Evolutionary conservation across 257 asterid genomes (phyloP).

Genomic region (Thymus mandschuricus): DNA sequence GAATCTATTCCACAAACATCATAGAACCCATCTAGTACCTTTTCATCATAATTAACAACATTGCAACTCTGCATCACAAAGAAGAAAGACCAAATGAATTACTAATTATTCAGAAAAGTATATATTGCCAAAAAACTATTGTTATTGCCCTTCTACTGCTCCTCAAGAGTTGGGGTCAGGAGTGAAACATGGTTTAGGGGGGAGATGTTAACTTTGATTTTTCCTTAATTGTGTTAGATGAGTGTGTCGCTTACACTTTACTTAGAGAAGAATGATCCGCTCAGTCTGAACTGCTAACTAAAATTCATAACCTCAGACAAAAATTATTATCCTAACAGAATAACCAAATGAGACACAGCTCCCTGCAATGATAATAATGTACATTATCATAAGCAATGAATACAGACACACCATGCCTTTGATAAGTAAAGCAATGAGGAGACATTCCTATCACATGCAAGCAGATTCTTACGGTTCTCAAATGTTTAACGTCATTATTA

Average conservation of each 20-base stretch:
- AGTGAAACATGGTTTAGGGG: background rate
- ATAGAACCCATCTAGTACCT: conserved; percentile 90
- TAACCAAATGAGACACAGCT: background rate
- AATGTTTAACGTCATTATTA: background rate
- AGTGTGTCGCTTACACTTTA: too few species aligned
- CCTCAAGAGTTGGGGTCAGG: background rate
- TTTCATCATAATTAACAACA: conserved; percentile 87
- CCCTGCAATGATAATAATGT: background rate
- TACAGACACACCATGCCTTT: background rate
- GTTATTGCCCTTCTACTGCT: background rate
- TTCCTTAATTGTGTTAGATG: too few species aligned
- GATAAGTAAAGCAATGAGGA: background rate
- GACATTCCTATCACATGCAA: background rate
- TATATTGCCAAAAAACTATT: background rate
- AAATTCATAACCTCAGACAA: background rate
- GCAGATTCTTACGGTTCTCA: background rate
- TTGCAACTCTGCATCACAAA: conserved; percentile 73
- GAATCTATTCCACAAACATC: conserved; percentile 83
- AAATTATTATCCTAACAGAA: conserved; percentile 3
- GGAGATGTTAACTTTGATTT: too few species aligned
- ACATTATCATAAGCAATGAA: background rate
- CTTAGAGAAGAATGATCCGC: background rate
- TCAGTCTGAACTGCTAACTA: background rate
- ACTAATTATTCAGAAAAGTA: conserved; percentile 15
- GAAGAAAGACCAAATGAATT: conserved; percentile 22